Evolutionary conservation across 495 filamentous ascomycete genomes (phyloP), one percentile per base, ranked within the genome.

Genomic region (Neurospora cerealis): DNA sequence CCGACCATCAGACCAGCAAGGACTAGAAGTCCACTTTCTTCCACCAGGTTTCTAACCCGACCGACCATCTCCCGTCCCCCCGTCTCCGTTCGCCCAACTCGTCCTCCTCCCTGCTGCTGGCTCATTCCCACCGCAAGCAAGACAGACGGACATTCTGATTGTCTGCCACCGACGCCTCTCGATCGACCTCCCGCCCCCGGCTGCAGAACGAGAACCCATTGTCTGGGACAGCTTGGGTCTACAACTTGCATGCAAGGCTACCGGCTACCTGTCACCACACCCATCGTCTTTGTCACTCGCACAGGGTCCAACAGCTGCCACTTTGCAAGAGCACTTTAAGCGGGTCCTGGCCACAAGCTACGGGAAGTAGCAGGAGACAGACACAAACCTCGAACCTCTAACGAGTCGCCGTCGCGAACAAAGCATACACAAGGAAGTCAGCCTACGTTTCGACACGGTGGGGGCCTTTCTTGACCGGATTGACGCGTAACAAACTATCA

Each of bases 301-400:
- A 46, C 70, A 72, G 42, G 32, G 10, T 28, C 21, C 46, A 54
- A 54, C 46, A 21, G 21, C 36, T 48, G 62, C 54, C 74, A 72
- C 32, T 44, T 38, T 73, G 34, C 48, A 69, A 42, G 17, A 37
- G 32, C 48, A 72, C 21, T 28, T 54, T 15, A 66, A 77, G 73
- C 76, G 76, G 76, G 76, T 75, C 75, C 71, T 70, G 75, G 76
- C 75, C 66, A 78, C 73, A 62, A 75, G 70, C 75, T 69, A 71
- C 75, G 73, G 73, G 73, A 74, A 60, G 38, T 32, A 73, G 70
- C 72, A 76, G 69, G 71, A 76, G 71, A 76, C 34, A 40, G 74
- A 71, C 72, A 70, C 76, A 62, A 34, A 13, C 54, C 54, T 32
- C 54, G 24, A 62, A 34, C 28, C 54, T 34, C 15, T 2, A 8